Conservation (phyloP, 1,139 yeast genomes). For the Yamadazyma sp. region DNA sequence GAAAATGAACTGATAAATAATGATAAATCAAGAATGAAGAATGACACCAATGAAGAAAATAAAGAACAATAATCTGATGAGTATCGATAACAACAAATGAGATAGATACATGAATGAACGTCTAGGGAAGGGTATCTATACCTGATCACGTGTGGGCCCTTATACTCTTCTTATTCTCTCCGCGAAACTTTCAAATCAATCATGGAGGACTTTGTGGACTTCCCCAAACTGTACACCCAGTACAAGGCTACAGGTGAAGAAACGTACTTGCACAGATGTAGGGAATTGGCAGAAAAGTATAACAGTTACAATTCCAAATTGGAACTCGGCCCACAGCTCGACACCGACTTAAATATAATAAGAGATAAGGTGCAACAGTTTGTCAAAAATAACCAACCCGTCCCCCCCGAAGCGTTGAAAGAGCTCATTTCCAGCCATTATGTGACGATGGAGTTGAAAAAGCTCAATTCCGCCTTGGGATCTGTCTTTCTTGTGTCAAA, state of each 20-base stretch:
- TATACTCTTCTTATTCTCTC: not conserved
- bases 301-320: slow-evolving; percentile 1
- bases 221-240: slow-evolving; percentile 14
- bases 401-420: slow-evolving; percentile 2
- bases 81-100: too few relatives aligned
- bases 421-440: slow-evolving; percentile 12
- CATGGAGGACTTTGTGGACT: slow-evolving; percentile 13
- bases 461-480: slow-evolving; percentile 6
- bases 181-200: not conserved
- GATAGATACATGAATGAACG: too few relatives aligned
- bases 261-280: not conserved
- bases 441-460: slow-evolving; percentile 11
- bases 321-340: not conserved
- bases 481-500: slow-evolving; percentile 8
- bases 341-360: slow-evolving; percentile 3
- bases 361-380: slow-evolving; percentile 5
- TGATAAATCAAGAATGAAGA: not conserved
- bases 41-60: not conserved
- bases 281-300: slow-evolving; percentile 2
- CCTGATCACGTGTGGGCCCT: not conserved
- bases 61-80: too few relatives aligned
- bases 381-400: slow-evolving; percentile 7
- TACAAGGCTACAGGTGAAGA: slow-evolving; percentile 7
- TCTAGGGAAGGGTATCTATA: too few relatives aligned
- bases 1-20: not conserved